These are phyloP conservation scores for Leccinum subtestaceum DNA, from an alignment of 768 basidiomycete species.

Conservation along the genomic window DNA sequence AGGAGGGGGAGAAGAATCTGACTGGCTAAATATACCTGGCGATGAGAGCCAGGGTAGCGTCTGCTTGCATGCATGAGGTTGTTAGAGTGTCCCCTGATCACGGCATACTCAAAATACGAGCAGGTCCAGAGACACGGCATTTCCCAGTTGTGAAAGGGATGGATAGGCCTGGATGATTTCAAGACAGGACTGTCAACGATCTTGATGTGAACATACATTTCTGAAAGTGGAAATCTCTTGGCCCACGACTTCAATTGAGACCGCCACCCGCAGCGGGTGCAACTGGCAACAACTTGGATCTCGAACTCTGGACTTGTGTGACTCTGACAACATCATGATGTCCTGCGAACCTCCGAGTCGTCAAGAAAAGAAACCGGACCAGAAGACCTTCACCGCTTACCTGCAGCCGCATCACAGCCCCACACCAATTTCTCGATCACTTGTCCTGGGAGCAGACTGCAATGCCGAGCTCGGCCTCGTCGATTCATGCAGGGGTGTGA, in stretches of 20 bases:
- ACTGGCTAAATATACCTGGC: conserved; percentile 1
- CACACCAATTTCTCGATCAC: not conserved
- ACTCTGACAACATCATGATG: not conserved
- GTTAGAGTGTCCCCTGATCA: not conserved
- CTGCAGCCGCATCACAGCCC: not conserved
- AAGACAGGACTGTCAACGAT: not conserved
- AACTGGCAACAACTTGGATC: too few species aligned
- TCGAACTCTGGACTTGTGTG: not conserved
- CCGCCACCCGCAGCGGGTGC: too few species aligned
- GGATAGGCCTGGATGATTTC: not conserved
- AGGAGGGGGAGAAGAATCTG: too few species aligned
- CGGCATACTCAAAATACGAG: conserved; percentile 2
- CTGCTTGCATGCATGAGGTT: not conserved
- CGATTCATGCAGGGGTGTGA: not conserved
- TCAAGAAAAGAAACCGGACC: not conserved
- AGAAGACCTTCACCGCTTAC: not conserved
- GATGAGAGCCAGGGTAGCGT: not conserved
- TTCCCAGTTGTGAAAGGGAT: not conserved
- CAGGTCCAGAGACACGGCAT: not conserved
- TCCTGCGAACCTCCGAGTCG: not conserved
- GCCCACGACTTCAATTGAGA: not conserved
- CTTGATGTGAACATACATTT: not conserved
- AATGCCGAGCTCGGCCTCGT: not conserved
- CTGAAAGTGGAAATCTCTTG: not conserved
- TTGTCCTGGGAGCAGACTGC: not conserved